phyloP scores from a whole-genome alignment of 805 yeast species.

The Yarrowia osloensis region DNA sequence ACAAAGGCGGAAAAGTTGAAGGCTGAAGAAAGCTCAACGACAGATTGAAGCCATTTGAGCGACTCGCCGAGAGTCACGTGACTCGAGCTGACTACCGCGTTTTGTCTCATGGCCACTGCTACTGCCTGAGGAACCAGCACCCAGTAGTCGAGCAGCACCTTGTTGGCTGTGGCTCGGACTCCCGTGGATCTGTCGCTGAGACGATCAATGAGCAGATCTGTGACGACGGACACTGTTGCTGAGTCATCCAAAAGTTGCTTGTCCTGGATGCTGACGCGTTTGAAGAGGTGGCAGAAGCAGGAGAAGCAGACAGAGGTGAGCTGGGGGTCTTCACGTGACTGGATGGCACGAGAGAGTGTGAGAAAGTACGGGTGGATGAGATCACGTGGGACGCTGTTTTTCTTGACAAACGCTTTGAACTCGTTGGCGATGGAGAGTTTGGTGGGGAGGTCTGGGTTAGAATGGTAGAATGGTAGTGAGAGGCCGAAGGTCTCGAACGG shows the following conservation, averaged over 20 bases:
- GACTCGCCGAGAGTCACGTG: conserved; percentile 35
- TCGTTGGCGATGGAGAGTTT: conserved; percentile 12
- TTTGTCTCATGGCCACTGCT: conserved; percentile 43
- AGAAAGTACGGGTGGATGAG: not conserved
- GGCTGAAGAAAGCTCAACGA: conserved; percentile 38
- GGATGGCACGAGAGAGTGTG: conserved; percentile 30
- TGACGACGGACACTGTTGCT: conserved; percentile 36
- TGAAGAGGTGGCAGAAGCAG: conserved; percentile 49
- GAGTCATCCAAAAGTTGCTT: conserved; percentile 41
- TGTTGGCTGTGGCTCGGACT: conserved; percentile 39
- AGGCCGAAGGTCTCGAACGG: too few relatives aligned
- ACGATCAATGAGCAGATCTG: conserved; percentile 41
- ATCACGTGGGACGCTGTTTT: not conserved
- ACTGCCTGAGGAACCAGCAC: conserved; percentile 33
- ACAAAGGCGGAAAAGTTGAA: conserved; percentile 39
- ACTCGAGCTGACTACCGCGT: conserved; percentile 41
- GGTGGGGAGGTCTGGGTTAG: conserved; percentile 14
- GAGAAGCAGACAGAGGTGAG: conserved; percentile 44
- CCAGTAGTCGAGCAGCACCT: conserved; percentile 46
- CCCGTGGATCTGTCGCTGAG: conserved; percentile 40
- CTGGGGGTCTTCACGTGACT: conserved; percentile 32
- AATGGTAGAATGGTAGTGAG: too few relatives aligned
- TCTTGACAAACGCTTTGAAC: conserved; percentile 24
- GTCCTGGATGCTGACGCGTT: conserved; percentile 48
- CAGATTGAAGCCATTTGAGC: conserved; percentile 36